Conservation (phyloP, 163 green algal species). For the Scenedesmus sp. region DNA sequence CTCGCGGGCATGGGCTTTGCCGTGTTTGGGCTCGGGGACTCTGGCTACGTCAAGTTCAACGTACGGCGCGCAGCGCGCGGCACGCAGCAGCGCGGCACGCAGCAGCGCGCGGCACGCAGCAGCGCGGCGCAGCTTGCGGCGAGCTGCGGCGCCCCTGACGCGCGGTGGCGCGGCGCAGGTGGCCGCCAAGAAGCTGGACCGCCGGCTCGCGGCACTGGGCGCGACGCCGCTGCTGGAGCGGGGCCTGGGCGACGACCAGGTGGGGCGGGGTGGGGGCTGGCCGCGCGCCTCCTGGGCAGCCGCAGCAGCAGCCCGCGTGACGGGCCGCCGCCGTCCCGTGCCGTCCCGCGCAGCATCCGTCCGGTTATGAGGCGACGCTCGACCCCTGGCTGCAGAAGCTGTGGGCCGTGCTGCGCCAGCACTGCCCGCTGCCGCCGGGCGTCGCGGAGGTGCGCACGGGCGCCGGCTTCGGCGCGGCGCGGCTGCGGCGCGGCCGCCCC, state of each 20-base stretch:
- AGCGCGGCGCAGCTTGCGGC: too few relatives aligned
- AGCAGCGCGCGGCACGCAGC: too few relatives aligned
- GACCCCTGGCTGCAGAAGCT: conserved; percentile 87
- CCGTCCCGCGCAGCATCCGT: conserved; percentile 1
- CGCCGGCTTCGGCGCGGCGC: too few relatives aligned
- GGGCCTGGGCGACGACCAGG: conserved; percentile 92
- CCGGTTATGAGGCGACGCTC: conserved; percentile 87
- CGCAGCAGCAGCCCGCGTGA: background rate
- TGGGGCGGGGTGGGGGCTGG: background rate
- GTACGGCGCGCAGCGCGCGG: conserved; percentile 41
- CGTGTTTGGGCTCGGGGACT: conserved; percentile 98
- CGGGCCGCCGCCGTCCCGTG: background rate
- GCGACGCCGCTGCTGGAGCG: conserved; percentile 71
- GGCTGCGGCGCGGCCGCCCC: too few relatives aligned
- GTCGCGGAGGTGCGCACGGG: conserved; percentile 52
- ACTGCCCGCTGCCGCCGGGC: conserved; percentile 48
- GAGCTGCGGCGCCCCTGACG: background rate
- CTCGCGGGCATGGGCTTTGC: conserved; percentile 67
- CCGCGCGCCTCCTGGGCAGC: too few relatives aligned
- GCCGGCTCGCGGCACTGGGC: conserved; percentile 85
- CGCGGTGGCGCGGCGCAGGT: conserved; percentile 49
- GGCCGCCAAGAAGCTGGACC: conserved; percentile 90
- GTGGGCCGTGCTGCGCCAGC: conserved; percentile 63
- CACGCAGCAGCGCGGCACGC: background rate
- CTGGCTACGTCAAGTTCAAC: conserved; percentile 95